Base-by-base conservation (phyloP, 2,329 filamentous ascomycete genomes). In the Dactylellina haptotyla region DNA sequence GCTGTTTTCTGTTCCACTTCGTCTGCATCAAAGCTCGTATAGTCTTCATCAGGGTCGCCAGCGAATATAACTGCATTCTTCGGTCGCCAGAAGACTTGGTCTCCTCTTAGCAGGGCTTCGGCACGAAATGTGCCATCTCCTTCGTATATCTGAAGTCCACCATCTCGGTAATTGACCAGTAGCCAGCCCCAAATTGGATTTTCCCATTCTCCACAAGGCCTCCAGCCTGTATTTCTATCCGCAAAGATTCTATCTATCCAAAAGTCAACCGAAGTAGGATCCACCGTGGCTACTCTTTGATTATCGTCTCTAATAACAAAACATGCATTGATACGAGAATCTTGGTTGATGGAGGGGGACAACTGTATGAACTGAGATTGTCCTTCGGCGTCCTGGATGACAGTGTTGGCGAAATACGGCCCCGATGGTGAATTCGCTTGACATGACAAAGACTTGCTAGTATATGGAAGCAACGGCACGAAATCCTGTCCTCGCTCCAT, bases 111-210 rank as follows among this genome's bases (percentile, higher is more conserved):
- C 4, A 81, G 79, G 0, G 83, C 79, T 64, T 83, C 82, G 6
- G 81, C 78, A 75, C 82, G 83, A 77, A 83, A 84, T 0, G 78
- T 80, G 10, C 83, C 83, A 28, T 82, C 80, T 0, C 75, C 70
- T 0, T 80, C 66, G 76, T 83, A 84, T 2, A 84, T n/a, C 76
- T 84, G 83, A 1, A 84, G 74, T 1, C 80, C 82, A 3, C 77
- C 76, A 74, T 84, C 79, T 30, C 78, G 79, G 53, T 81, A 84
- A 77, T 84, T 84, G 37, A 79, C 75, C 1, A 84, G 76, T 3
- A 83, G 43, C 82, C 82, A 83, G 26, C 81, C 81, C 80, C 80
- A 83, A 20, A 83, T 80, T 0, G 82, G 82, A 4, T 79, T 79
- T 23, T 83, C 82, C 80, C 80, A 83, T 26, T 83, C 81, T 0